Base-by-base conservation (phyloP, 306 rosid species). In the Calophaca sinica region DNA sequence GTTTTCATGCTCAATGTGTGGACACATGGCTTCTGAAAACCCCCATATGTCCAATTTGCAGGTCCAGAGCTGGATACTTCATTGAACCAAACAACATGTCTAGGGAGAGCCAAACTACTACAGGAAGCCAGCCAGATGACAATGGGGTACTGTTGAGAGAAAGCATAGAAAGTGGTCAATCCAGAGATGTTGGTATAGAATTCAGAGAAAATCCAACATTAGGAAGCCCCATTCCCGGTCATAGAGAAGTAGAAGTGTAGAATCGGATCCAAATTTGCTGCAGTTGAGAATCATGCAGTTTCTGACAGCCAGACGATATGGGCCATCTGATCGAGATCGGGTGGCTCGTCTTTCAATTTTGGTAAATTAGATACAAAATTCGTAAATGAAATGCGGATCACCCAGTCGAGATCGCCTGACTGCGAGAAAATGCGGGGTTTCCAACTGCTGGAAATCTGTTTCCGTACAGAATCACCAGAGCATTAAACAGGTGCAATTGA, bases 1-100 rank as follows among this genome's bases (percentile, higher is more conserved):
- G 84, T 73, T 88, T 90, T 69, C 93, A 88, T 76, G 85, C 89
- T 2, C 84, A 73, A 0, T 88, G 93, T 64, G 89, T 90, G 3
- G 96, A 88, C 7, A 77, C 29, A 41, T 90, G 93, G 96, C 93
- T 88, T 80, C 53, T 87, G 5, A 68, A 59, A 73, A 76, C 78
- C n/a, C 82, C 90, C 42, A 50, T 84, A 11, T 90, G 96, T 32
- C 96, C 90, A 32, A 84, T 80, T 65, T 90, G 91, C 48, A 52
- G 93, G 60, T 74, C 84, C 6, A 51, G 61, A 39, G 88, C 84
- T 48, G 84, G 35, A 26, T 68, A 73, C 66, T 73, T 70, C 29
- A 70, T 70, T 58, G 86, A 72, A 15, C 45, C 45, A 41, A 68
- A 51, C 54, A 49, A 58, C 38, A 74, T 69, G 29, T 9, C 71